Evolutionary conservation across 345 rosid species (phyloP).

Genomic region (Conringia planisiliqua): DNA sequence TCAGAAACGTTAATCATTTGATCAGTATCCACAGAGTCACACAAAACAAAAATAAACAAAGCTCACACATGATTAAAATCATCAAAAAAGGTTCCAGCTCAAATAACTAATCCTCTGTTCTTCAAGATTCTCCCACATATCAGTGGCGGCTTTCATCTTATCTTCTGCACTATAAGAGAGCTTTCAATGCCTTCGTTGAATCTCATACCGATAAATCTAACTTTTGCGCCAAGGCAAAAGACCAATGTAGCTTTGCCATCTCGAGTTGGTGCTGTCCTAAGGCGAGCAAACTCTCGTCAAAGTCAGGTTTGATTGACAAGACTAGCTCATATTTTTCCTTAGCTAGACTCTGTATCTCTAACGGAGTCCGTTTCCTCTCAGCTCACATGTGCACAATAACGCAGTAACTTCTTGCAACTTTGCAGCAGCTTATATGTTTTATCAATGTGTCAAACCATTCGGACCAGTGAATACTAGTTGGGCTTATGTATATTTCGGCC

Average conservation of each 20-base stretch:
- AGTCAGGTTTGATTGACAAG: too few relatives aligned
- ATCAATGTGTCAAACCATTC: background rate
- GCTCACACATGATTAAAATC: slow-evolving; percentile 1
- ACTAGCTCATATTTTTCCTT: too few relatives aligned
- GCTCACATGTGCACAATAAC: too few relatives aligned
- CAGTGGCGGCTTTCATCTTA: slow-evolving; percentile 91
- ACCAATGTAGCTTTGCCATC: slow-evolving; percentile 99
- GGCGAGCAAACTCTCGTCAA: too few relatives aligned
- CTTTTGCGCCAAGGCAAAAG: slow-evolving; percentile 74
- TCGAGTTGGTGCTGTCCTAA: slow-evolving; percentile 65
- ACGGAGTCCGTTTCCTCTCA: too few relatives aligned
- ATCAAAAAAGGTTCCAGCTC: slow-evolving; percentile 31
- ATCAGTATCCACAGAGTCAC: background rate
- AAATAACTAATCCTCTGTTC: slow-evolving; percentile 66
- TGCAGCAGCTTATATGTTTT: too few relatives aligned
- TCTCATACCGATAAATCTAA: slow-evolving; percentile 78
- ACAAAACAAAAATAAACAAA: background rate
- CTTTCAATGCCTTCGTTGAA: slow-evolving; percentile 58
- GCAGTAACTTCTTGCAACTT: too few relatives aligned
- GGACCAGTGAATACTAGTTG: background rate
- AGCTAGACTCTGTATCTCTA: background rate
- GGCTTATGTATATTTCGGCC: background rate
- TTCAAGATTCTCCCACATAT: slow-evolving; percentile 97
- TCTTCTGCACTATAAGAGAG: slow-evolving; percentile 83
- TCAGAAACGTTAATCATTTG: background rate